Base-by-base conservation (phyloP, 169 alveolate genomes). In the Plasmodium ovale region DNA sequence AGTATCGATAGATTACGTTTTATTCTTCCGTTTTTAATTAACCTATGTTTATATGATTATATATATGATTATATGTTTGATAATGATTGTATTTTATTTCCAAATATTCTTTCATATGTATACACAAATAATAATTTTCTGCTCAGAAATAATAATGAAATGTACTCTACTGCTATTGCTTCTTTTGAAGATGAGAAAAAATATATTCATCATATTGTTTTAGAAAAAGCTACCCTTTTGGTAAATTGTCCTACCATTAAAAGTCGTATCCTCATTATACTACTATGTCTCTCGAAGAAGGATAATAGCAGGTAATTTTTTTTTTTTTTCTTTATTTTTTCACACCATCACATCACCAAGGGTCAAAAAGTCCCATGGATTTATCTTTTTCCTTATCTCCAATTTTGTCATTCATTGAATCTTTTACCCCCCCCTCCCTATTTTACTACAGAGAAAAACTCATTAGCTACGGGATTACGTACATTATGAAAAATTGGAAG, bases 31-130 rank as follows among this genome's bases (percentile, higher is more conserved):
- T 77, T 47, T 54, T 37, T 62, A 44, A 77, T 62, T 7, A 77
- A 77, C 54, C 54, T 77, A 31, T 62, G 70, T 37, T 29, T 54
- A n/a, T 14, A 67, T 77, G 77, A 77, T 16, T 3, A 3, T 9
- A 33, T 62, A 1, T 47, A 77, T 77, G 69, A 31, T 0, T 77
- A 33, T 47, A 21, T 77, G 1, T 62, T 77, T 37, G 49, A 77
- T 44, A 68, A 62, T 1, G 54, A 77, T 10, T 77, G 89, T 54
- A 3, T n/a, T 56, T 12, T 77, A 27, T 60, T 77, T 31, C 89
- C 89, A n/a, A 35, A 33, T 37, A 14, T 77, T 1, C 42, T 77
- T 12, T 62, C 74, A 10, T 53, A 47, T 25, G 21, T 77, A 4
- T 77, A 62, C 25, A 62, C 89, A 16, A 27, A 35, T 23, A 19